Evolutionary conservation across 352 stramenopile genomes (phyloP).

Genomic region (Globisporangium irregulare): DNA sequence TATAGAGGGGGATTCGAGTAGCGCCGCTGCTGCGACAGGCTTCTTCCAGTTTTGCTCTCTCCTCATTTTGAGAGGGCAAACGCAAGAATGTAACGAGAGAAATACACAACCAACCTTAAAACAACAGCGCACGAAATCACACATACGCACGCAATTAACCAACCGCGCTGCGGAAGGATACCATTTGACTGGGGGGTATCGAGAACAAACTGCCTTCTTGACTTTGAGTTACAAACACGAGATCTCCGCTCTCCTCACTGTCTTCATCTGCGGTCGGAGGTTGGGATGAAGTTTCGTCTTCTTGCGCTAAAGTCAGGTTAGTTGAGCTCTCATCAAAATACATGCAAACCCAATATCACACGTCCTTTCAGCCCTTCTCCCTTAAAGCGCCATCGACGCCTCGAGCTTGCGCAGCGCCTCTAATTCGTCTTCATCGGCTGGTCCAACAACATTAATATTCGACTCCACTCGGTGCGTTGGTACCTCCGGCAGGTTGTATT

Average conservation of each 20-base stretch:
- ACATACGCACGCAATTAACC: background rate
- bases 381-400: slow-evolving; percentile 80
- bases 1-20: background rate
- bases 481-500: slow-evolving; percentile 78
- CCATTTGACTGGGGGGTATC: background rate
- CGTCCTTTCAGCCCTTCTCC: background rate
- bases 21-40: background rate
- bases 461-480: slow-evolving; percentile 72
- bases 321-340: background rate
- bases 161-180: background rate
- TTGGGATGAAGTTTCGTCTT: background rate
- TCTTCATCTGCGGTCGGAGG: background rate
- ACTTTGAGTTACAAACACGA: background rate
- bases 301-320: background rate
- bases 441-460: slow-evolving; percentile 73
- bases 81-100: background rate
- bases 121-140: background rate
- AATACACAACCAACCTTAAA: slow-evolving; percentile 9
- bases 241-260: background rate
- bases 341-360: background rate
- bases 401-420: slow-evolving; percentile 83
- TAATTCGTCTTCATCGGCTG: slow-evolving; percentile 79
- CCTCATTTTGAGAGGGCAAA: background rate
- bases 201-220: background rate
- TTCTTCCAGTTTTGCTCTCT: slow-evolving; percentile 1